Conservation (phyloP, 805 yeast genomes). For the Pichia phayaonensis region DNA sequence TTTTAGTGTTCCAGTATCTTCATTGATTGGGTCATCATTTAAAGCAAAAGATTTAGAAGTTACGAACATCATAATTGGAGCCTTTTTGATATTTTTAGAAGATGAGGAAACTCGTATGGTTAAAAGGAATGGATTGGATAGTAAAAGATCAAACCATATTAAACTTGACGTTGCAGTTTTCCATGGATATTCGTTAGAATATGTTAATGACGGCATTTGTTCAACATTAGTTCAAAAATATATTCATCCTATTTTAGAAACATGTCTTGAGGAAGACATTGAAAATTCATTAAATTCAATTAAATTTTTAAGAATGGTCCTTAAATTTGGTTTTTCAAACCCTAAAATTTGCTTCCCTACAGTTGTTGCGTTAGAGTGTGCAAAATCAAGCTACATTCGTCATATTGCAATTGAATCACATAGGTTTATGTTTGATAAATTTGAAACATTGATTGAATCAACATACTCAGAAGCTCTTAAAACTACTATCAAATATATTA, state of each 20-base stretch:
- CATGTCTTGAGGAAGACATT: constrained; percentile 39
- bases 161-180: constrained; percentile 42
- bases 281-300: constrained; percentile 42
- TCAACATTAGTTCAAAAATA: constrained; percentile 65
- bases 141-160: constrained; percentile 28
- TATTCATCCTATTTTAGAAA: constrained; percentile 37
- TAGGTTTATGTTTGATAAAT: constrained; percentile 48
- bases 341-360: constrained; percentile 67
- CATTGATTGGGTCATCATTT: constrained; percentile 46
- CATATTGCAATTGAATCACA: constrained; percentile 47
- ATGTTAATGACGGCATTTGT: constrained; percentile 62
- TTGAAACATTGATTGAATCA: constrained; percentile 64
- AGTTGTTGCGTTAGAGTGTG: constrained; percentile 59
- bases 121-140: constrained; percentile 33
- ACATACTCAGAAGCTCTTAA: constrained; percentile 57
- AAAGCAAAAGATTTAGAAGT: constrained; percentile 30
- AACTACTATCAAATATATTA: constrained; percentile 42
- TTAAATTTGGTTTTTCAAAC: constrained; percentile 63
- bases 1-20: constrained; percentile 45
- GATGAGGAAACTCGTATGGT: constrained; percentile 45
- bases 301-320: constrained; percentile 45
- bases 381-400: constrained; percentile 36
- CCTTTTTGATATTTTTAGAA: constrained; percentile 49
- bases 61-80: constrained; percentile 46
- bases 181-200: constrained; percentile 44